Base-by-base conservation (phyloP, 257 asterid genomes). In the Echium plantagineum region DNA sequence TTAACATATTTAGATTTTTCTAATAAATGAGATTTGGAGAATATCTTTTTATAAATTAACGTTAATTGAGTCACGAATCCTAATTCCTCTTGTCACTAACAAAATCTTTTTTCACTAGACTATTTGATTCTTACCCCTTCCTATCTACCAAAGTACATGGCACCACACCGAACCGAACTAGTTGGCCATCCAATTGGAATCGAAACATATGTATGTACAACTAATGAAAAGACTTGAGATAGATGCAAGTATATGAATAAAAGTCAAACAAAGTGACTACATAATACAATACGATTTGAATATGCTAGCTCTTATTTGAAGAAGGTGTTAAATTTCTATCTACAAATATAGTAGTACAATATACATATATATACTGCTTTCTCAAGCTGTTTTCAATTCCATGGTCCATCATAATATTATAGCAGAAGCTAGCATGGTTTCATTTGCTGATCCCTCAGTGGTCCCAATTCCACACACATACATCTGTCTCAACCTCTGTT, bases 381-480 rank as follows among this genome's bases (percentile, higher is more conserved):
- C 28, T 0, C 17, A 56, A 61, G 67, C 55, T 55, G 6, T 64
- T 69, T 63, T 52, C 63, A 53, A 52, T 51, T 56, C 19, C 53
- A 66, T 70, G 75, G 75, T 70, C 75, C 75, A 70, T 60, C 69
- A 24, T 24, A 24, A n/a, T n/a, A n/a, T n/a, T n/a, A n/a, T n/a
- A n/a, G n/a, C n/a, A n/a, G n/a, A n/a, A n/a, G n/a, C n/a, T 24
- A 15, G 75, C 71, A 65, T 60, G 75, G 67, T 58, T 70, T 64
- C 63, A 57, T 69, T 59, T 54, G 65, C 69, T 42, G 17, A 42
- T 42, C 49, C 12, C 49, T 42, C 49, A 42, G 49, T 42, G 49
- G 49, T 42, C 49, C 49, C 49, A 7, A 10, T 0, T 42, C n/a
- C n/a, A n/a, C n/a, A n/a, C n/a, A n/a, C n/a, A 15, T 3, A 42